Conservation (phyloP, 2,329 filamentous ascomycete genomes). For the Cladophialophora immunda region DNA sequence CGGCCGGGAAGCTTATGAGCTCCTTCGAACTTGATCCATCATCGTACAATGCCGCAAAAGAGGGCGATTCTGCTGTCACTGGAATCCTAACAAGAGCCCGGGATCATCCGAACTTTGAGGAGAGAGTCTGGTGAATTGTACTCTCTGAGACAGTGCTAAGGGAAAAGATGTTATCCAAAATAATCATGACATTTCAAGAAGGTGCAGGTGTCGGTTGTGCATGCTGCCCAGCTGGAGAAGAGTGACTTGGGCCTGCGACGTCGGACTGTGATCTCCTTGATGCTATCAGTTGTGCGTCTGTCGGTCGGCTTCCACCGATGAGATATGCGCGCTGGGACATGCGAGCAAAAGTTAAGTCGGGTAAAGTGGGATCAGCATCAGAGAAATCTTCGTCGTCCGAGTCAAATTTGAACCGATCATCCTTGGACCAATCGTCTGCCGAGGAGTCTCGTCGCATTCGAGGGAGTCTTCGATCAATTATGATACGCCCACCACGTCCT, state of each 20-base stretch:
- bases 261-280: constrained; percentile 32
- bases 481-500: constrained; percentile 82
- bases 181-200: constrained; percentile 32
- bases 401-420: constrained; percentile 86
- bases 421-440: constrained; percentile 56
- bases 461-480: constrained; percentile 84
- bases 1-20: constrained; percentile 14
- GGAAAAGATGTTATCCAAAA: constrained; percentile 29
- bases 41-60: constrained; percentile 30
- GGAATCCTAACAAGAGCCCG: constrained; percentile 22
- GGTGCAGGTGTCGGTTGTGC: constrained; percentile 29
- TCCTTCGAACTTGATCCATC: constrained; percentile 20
- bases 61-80: constrained; percentile 13
- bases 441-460: constrained; percentile 59
- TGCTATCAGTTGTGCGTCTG: constrained; percentile 39
- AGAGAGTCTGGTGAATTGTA: constrained; percentile 39
- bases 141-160: constrained; percentile 32
- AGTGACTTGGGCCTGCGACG: constrained; percentile 34
- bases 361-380: constrained; percentile 26
- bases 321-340: constrained; percentile 66
- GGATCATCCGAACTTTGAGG: constrained; percentile 21
- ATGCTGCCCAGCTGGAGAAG: constrained; percentile 26
- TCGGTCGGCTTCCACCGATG: constrained; percentile 33
- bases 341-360: constrained; percentile 45
- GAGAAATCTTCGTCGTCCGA: constrained; percentile 72